Base-by-base conservation (phyloP, 345 rosid genomes). In the Odontarrhena argentea region DNA sequence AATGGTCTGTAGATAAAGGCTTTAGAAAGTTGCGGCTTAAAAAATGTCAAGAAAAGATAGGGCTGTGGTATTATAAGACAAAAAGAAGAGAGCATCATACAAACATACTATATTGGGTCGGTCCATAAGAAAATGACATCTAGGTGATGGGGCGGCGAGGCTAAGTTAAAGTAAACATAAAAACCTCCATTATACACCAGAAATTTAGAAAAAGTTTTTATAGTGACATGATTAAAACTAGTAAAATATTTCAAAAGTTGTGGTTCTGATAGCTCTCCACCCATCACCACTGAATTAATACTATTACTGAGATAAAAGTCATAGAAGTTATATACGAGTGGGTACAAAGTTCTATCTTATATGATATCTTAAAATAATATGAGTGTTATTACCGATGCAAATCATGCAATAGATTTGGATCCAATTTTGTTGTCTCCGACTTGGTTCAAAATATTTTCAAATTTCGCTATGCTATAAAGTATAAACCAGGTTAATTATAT, bases 101-200 rank as follows among this genome's bases (percentile, higher is more conserved):
- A 41, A 54, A 26, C 46, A 18, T 49, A 49, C 14, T 55, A 55
- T 35, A 55, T 44, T 11, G 77, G 35, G 77, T 74, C 77, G 84
- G 82, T 65, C 51, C 55, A 8, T 54, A 47, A 34, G 47, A 74
- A 60, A 67, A 38, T 54, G 77, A 74, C 73, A 40, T 60, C 25
- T 67, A 11, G 52, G 77, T 63, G 24, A 80, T 80, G 77, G 80
- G 84, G 79, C 82, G 82, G 84, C 76, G 60, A 70, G 64, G 66
- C 69, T 61, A 70, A 30, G 64, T 25, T 80, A 44, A 67, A 66
- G 68, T 68, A 58, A 55, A 14, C 77, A 52, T 26, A 73, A 51
- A 18, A 65, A 49, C 6, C 8, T 73, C 46, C 38, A 70, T 7
- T 59, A 52, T 65, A 40, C 26, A 58, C 72, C 72, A 58, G 28